phyloP scores from a whole-genome alignment of 2,329 filamentous ascomycete genomes.

The Fusarium papillatum region DNA sequence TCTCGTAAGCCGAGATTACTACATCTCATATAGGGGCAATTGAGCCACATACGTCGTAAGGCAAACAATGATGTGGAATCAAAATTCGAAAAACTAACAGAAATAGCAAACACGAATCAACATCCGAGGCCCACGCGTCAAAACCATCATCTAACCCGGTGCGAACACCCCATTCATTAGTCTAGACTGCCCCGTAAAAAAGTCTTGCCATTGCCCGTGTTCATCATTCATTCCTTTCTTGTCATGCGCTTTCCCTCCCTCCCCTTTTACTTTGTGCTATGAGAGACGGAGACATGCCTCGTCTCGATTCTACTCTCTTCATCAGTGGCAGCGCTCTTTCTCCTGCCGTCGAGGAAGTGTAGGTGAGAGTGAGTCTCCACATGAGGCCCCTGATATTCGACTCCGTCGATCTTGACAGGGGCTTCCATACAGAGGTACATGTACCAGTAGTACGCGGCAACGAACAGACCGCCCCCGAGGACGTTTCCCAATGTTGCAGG shows the following conservation, averaged over 20 bases:
- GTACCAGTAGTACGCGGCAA: constrained; percentile 54
- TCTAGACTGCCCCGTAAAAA: background rate
- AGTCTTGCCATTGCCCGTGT: background rate
- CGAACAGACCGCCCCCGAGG: constrained; percentile 65
- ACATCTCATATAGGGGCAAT: background rate
- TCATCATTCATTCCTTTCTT: background rate
- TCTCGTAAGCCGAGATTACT: background rate
- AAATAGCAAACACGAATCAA: background rate
- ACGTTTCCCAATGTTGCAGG: constrained; percentile 67
- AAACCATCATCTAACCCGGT: background rate
- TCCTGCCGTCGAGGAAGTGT: constrained; percentile 13
- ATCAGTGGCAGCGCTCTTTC: constrained; percentile 17
- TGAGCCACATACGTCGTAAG: background rate
- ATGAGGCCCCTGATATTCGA: constrained; percentile 17
- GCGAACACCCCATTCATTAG: background rate
- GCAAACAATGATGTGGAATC: background rate
- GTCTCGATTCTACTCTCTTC: constrained; percentile 36
- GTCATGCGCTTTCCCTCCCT: background rate
- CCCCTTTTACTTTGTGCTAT: background rate
- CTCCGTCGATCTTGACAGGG: constrained; percentile 23
- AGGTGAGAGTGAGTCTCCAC: constrained; percentile 11
- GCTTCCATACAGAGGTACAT: constrained; percentile 37
- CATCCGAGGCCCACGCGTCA: background rate
- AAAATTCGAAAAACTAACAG: background rate
- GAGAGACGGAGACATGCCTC: constrained; percentile 11